Evolutionary conservation across 176 grass and related monocot genomes (phyloP).

Genomic region (Rhynchospora tenuis): DNA sequence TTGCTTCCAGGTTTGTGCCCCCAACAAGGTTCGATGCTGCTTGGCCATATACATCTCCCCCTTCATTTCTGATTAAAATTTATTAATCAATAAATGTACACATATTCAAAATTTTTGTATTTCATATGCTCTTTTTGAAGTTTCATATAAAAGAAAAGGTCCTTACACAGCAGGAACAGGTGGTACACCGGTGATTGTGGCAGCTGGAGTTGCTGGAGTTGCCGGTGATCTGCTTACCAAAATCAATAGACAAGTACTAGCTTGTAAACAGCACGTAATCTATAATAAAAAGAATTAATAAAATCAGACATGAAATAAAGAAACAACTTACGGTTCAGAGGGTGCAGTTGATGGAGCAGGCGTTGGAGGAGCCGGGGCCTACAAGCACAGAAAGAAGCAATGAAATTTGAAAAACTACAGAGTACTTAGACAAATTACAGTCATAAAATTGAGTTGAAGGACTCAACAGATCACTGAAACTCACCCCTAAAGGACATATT

Average conservation of each 20-base stretch:
- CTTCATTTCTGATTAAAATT: slow-evolving; percentile 34
- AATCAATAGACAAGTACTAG: not conserved
- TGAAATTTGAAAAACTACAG: not conserved
- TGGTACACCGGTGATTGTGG: slow-evolving; percentile 44
- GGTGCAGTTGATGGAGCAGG: slow-evolving; percentile 42
- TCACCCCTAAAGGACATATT: not conserved
- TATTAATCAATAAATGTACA: not conserved
- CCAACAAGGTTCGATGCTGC: slow-evolving; percentile 76
- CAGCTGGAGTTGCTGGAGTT: slow-evolving; percentile 47
- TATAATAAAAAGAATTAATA: not conserved
- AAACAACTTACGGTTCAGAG: slow-evolving; percentile 38
- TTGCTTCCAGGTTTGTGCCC: slow-evolving; percentile 58
- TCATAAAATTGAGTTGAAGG: not conserved
- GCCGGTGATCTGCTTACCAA: slow-evolving; percentile 37
- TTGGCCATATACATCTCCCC: slow-evolving; percentile 59
- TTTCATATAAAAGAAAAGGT: slow-evolving; percentile 10
- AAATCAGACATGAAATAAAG: slow-evolving; percentile 1
- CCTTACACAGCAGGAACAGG: slow-evolving; percentile 59
- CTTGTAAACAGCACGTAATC: not conserved
- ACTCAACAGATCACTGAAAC: not conserved
- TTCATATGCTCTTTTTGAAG: slow-evolving; percentile 3
- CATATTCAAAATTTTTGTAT: not conserved
- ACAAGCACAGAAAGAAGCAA: slow-evolving; percentile 4
- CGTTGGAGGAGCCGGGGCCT: slow-evolving; percentile 50
- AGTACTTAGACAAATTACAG: not conserved